Evolutionary conservation across 108 stramenopile species (phyloP).

Genomic region (Cylindrotheca fusiformis): DNA sequence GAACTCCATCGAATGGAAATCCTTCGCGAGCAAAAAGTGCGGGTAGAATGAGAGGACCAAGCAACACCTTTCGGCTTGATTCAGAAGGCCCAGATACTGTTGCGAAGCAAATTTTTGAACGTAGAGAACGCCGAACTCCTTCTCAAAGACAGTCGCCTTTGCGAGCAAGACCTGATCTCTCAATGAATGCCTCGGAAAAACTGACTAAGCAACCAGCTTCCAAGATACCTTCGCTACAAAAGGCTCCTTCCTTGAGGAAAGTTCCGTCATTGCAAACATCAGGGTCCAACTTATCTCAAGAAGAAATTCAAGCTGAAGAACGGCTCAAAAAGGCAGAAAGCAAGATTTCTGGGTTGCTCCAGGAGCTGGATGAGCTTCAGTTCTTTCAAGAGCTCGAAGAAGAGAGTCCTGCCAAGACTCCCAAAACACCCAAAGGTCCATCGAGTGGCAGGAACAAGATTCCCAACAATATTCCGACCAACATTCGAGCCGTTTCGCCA

Average conservation of each 20-base stretch:
- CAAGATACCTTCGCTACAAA: not conserved
- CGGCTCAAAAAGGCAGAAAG: conserved; percentile 35
- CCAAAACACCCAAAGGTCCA: conserved; percentile 10
- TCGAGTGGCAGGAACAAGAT: not conserved
- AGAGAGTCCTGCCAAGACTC: conserved; percentile 21
- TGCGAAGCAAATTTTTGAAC: conserved; percentile 32
- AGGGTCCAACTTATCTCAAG: conserved; percentile 30
- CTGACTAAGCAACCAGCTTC: conserved; percentile 6
- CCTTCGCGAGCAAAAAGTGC: conserved; percentile 22
- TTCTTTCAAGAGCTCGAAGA: conserved; percentile 56
- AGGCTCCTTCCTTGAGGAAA: conserved; percentile 4
- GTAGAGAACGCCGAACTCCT: conserved; percentile 28
- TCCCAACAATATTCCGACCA: conserved; percentile 11
- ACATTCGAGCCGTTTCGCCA: conserved; percentile 35
- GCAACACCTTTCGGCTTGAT: not conserved
- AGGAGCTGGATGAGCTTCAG: conserved; percentile 49
- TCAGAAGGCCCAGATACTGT: conserved; percentile 37
- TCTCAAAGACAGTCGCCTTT: not conserved
- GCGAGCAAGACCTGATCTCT: not conserved
- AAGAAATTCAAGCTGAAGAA: conserved; percentile 23
- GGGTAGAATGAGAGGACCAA: conserved; percentile 7
- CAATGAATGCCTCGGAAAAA: not conserved
- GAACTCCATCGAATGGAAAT: not conserved
- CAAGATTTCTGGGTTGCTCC: conserved; percentile 37
- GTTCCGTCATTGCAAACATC: conserved; percentile 5